phyloP scores from a whole-genome alignment of 164 flowering plant species.

The Brasenia schreberi region DNA sequence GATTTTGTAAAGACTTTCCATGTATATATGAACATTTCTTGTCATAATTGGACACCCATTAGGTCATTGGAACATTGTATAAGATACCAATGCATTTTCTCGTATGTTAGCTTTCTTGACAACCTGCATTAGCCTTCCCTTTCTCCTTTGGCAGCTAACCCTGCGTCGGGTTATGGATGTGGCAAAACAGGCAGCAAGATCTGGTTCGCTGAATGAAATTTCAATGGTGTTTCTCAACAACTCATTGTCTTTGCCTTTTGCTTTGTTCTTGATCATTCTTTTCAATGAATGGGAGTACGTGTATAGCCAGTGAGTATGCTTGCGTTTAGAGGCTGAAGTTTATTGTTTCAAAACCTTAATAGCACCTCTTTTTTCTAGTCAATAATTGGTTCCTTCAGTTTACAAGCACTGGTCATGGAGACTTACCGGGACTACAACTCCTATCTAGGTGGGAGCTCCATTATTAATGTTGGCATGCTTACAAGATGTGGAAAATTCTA shows the following conservation, averaged over 20 bases:
- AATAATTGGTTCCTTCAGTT: background rate
- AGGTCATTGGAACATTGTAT: too few relatives aligned
- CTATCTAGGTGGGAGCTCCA: too few relatives aligned
- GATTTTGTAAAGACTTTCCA: too few relatives aligned
- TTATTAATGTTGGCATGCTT: too few relatives aligned
- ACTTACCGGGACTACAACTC: too few relatives aligned
- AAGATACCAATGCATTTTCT: too few relatives aligned
- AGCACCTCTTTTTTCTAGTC: background rate
- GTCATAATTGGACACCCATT: too few relatives aligned
- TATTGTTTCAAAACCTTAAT: background rate
- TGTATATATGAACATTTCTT: too few relatives aligned
- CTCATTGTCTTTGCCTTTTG: slow-evolving; percentile 54
- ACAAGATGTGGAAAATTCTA: too few relatives aligned
- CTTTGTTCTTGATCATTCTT: slow-evolving; percentile 35
- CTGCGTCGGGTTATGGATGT: slow-evolving; percentile 62
- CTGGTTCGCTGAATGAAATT: slow-evolving; percentile 72
- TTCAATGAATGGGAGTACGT: slow-evolving; percentile 56
- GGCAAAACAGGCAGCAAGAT: slow-evolving; percentile 49
- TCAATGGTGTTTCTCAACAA: slow-evolving; percentile 83
- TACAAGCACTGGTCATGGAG: too few relatives aligned
- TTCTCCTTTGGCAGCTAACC: slow-evolving; percentile 37
- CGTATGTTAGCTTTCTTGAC: too few relatives aligned
- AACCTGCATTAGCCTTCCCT: background rate
- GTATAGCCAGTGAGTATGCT: slow-evolving; percentile 31
- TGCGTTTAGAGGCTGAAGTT: background rate